Evolutionary conservation across 2,329 filamentous ascomycete genomes (phyloP).

Genomic region (Alternaria ethzedia): DNA sequence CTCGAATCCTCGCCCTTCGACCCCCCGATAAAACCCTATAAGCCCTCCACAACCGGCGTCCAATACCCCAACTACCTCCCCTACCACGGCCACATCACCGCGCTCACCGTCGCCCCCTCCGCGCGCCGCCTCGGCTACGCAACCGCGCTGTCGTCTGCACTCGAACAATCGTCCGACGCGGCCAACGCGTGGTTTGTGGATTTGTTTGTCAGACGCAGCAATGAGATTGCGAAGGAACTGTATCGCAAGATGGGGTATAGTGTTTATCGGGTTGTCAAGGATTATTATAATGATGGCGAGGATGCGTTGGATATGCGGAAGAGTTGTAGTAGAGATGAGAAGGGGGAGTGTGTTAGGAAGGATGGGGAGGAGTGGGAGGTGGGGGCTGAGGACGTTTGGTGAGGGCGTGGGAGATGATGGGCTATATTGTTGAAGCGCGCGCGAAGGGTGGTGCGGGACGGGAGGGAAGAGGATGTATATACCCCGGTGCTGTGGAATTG

Average conservation of each 20-base stretch:
- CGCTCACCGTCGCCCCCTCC: slow-evolving; percentile 86
- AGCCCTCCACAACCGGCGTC: slow-evolving; percentile 56
- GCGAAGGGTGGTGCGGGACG: no score
- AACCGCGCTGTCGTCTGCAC: slow-evolving; percentile 77
- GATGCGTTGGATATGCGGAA: slow-evolving; percentile 99
- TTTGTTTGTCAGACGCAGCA: slow-evolving; percentile 88
- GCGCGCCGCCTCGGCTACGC: slow-evolving; percentile 88
- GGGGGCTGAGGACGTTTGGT: slow-evolving; percentile 86
- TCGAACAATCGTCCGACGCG: slow-evolving; percentile 82
- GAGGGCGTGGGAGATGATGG: neutral
- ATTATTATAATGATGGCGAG: slow-evolving; percentile 94
- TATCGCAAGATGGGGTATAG: slow-evolving; percentile 91
- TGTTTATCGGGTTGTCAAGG: slow-evolving; percentile 84
- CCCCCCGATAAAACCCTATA: slow-evolving; percentile 73
- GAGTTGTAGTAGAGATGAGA: slow-evolving; percentile 79
- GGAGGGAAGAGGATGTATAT: neutral
- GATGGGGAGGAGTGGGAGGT: slow-evolving; percentile 83
- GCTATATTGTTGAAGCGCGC: no score
- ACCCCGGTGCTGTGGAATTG: neutral
- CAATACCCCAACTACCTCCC: slow-evolving; percentile 77
- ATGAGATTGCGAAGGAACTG: slow-evolving; percentile 83
- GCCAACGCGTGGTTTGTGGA: slow-evolving; percentile 95
- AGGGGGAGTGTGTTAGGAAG: slow-evolving; percentile 75
- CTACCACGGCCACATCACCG: slow-evolving; percentile 99
- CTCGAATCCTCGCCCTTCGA: slow-evolving; percentile 81